Conservation (phyloP, 2,329 filamentous ascomycete genomes). For the Bipolaris cookei region DNA sequence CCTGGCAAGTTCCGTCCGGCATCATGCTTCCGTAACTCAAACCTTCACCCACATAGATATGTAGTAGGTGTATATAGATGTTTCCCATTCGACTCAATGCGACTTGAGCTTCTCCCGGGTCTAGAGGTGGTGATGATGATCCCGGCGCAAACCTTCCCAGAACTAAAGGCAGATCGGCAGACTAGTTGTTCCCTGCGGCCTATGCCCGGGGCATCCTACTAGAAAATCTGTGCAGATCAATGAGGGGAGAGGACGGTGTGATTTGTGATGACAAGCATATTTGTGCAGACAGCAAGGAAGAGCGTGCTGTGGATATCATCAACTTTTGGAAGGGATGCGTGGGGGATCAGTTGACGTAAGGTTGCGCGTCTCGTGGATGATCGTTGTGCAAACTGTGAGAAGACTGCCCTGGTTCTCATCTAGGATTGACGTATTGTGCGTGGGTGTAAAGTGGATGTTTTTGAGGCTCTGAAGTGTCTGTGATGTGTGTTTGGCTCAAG, state of each 20-base stretch:
- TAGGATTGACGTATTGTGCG: conserved; percentile 1
- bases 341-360: background rate
- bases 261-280: background rate
- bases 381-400: background rate
- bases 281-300: conserved; percentile 1
- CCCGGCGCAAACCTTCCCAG: conserved; percentile 6
- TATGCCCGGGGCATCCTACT: background rate
- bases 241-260: conserved; percentile 3
- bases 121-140: conserved; percentile 7
- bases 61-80: background rate
- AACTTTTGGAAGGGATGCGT: background rate
- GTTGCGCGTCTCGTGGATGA: background rate
- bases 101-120: background rate
- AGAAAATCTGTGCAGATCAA: conserved; percentile 4
- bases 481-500: background rate
- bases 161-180: conserved; percentile 13
- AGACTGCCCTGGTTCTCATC: background rate
- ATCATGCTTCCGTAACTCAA: background rate
- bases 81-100: background rate
- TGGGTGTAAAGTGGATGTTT: background rate
- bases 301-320: background rate
- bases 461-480: background rate
- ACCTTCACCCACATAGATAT: too few relatives aligned
- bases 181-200: conserved; percentile 6
- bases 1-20: background rate